Conservation (phyloP, 768 basidiomycete genomes). For the Leccinum fibrillosum region DNA sequence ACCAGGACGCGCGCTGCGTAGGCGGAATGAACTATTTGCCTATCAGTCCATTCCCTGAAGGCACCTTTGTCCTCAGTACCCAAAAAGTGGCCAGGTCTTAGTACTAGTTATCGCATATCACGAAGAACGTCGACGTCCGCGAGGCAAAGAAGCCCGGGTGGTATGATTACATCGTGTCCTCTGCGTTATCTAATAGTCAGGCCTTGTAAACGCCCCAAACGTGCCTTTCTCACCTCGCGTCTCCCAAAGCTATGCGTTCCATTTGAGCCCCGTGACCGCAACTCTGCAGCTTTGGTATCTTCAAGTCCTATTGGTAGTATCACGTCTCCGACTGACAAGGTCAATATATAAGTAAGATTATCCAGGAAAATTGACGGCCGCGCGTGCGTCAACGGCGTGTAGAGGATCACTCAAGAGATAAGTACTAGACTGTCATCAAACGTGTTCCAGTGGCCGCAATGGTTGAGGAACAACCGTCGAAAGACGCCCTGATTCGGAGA, state of each 20-base stretch:
- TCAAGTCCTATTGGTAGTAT: constrained; percentile 5
- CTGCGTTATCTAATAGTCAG: constrained; percentile 7
- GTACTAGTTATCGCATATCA: neutral
- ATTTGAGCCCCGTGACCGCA: neutral
- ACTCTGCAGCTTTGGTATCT: neutral
- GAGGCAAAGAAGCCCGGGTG: constrained; percentile 17
- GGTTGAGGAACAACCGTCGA: neutral
- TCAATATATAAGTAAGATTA: neutral
- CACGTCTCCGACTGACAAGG: constrained; percentile 1
- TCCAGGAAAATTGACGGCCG: no score
- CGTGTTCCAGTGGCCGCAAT: neutral
- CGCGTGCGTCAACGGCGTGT: no score
- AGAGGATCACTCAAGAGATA: no score
- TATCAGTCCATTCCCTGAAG: neutral
- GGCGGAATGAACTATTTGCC: neutral
- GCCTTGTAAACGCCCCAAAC: constrained; percentile 18
- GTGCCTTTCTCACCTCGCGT: neutral
- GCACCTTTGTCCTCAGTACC: neutral
- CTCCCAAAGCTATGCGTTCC: constrained; percentile 5
- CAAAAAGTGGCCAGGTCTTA: neutral
- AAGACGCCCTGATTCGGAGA: neutral
- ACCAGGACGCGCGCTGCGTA: no score
- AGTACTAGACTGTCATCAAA: neutral
- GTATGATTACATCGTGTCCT: constrained; percentile 13
- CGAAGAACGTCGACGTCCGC: constrained; percentile 4